A percentile compares a stretch with the other conserved stretches of the same genome.
Conservation (phyloP, 495 filamentous ascomycete species). For the Penicillium maclennaniae region DNA sequence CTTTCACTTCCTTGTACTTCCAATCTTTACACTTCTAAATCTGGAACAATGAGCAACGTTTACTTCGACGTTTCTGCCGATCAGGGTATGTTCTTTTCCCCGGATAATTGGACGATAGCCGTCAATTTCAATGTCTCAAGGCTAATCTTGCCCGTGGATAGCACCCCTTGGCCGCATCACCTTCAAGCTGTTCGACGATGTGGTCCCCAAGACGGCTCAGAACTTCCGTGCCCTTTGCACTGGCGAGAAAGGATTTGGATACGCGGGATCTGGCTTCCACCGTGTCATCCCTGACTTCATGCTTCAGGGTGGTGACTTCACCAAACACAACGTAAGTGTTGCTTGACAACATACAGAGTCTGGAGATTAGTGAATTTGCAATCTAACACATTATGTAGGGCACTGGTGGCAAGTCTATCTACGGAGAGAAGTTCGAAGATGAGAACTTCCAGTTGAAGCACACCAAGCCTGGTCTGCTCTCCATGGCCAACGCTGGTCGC, state of each 20-base stretch:
- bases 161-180: slow-evolving; percentile 63
- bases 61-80: too few species aligned
- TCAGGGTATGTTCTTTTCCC: too few species aligned
- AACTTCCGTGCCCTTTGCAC: slow-evolving; percentile 97
- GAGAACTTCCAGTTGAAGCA: slow-evolving; percentile 91
- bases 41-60: too few species aligned
- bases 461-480: slow-evolving; percentile 80
- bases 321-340: slow-evolving; percentile 72
- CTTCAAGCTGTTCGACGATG: slow-evolving; percentile 84
- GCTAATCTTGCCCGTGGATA: too few species aligned
- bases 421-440: slow-evolving; percentile 93
- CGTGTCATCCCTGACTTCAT: slow-evolving; percentile 97
- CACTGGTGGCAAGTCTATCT: slow-evolving; percentile 95
- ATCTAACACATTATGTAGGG: slow-evolving; percentile 34
- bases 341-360: background rate
- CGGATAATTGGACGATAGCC: too few species aligned
- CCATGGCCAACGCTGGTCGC: slow-evolving; percentile 97
- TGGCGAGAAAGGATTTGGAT: slow-evolving; percentile 79
- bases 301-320: slow-evolving; percentile 74
- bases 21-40: too few species aligned
- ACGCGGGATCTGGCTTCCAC: slow-evolving; percentile 89
- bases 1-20: too few species aligned
- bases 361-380: too few species aligned
- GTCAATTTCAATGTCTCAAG: too few species aligned
- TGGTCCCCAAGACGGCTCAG: slow-evolving; percentile 87